Conservation (phyloP, 2,329 filamentous ascomycete species). For the Plectosphaerella plurivora region DNA sequence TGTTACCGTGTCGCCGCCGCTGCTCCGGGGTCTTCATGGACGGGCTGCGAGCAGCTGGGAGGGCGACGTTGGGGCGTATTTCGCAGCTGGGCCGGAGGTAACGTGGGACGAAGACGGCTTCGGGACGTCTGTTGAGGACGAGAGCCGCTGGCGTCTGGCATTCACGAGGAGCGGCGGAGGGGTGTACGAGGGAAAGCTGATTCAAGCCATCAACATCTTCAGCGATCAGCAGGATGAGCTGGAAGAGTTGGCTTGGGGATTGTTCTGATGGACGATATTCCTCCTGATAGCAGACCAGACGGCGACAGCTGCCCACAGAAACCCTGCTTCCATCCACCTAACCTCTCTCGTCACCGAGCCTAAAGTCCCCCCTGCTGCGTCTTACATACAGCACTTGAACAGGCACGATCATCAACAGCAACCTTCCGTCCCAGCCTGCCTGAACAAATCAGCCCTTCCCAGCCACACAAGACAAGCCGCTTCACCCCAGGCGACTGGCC, state of each 20-base stretch:
- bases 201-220: constrained; percentile 55
- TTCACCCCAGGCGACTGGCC: too few species aligned
- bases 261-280: background rate
- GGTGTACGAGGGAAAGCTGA: constrained; percentile 44
- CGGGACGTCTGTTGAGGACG: constrained; percentile 23
- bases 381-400: too few species aligned
- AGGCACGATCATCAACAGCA: too few species aligned
- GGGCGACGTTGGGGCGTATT: constrained; percentile 22
- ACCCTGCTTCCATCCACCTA: too few species aligned
- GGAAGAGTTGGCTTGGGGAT: constrained; percentile 26
- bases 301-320: too few species aligned
- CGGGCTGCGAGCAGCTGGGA: constrained; percentile 25
- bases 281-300: too few species aligned
- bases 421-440: too few species aligned
- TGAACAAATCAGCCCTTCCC: too few species aligned
- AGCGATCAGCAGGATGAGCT: constrained; percentile 49
- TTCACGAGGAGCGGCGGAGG: constrained; percentile 44
- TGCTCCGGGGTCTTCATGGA: constrained; percentile 42
- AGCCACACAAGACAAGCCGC: too few species aligned
- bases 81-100: constrained; percentile 22
- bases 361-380: too few species aligned
- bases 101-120: constrained; percentile 10
- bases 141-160: constrained; percentile 43
- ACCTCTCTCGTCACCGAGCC: too few species aligned
- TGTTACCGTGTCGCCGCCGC: constrained; percentile 52